Evolutionary conservation across 2,329 filamentous ascomycete species (phyloP), one percentile per base, ranked within the genome.

Genomic region (Cercospora berteroae): DNA sequence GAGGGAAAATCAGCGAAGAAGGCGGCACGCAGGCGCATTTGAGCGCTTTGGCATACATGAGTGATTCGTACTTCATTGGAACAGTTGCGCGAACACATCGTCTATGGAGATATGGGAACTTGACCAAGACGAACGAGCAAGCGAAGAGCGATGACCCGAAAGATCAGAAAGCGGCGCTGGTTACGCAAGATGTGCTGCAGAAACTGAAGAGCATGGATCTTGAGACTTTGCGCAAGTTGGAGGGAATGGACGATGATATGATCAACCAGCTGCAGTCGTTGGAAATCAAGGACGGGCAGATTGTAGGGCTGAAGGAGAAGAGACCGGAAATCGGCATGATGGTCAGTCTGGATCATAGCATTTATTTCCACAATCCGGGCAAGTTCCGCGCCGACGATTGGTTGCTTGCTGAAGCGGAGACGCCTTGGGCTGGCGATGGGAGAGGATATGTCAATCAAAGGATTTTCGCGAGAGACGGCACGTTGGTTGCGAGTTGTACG

Each of bases 41-140:
- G 39, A 90, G 87, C 42, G 95, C 95, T 8, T 84, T 99, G 69
- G 94, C 94, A 25, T 99, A 98, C 82, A 91, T 98, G 83, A 67
- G 68, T 48, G 94, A 98, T 80, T 91, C 87, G 76, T 95, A 92
- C 81, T 98, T 99, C 80, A 94, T 98, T 78, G 94, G 92, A 44
- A 97, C 94, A 1, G 88, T 97, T 7, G 84, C 89, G 29, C 88
- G 92, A 20, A 89, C 94, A 64, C 94, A 97, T 79, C 86, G 88
- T 65, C 84, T 97, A 39, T 94, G 91, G 86, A 85, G 91, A 13
- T 92, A 91, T 77, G 87, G 86, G 0, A 68, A 66, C 16, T 59
- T 65, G 12, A 48, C 67, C 4, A 72, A 70, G 50, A 71, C 63
- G 31, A 71, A 71, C 36, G 67, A 71, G 48, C 66, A 69, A 12